Base-by-base conservation (phyloP, 345 rosid genomes). In the Aurinia saxatilis region DNA sequence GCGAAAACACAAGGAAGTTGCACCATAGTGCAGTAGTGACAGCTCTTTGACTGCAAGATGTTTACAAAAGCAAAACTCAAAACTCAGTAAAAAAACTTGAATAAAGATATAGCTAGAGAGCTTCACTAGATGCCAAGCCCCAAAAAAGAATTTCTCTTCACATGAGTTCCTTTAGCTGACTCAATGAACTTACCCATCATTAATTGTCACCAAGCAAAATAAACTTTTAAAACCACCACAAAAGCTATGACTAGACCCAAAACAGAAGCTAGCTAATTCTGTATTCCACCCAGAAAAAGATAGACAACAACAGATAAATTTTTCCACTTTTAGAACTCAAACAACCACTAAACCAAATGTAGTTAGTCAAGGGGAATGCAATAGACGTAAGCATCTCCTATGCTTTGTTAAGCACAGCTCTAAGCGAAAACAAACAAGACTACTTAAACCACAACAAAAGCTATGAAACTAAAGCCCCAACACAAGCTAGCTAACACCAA, bases 1-100 rank as follows among this genome's bases (percentile, higher is more conserved):
- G 96, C 36, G 99, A 84, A 68, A 93, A 93, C 55, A 93, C 97
- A 18, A 93, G 96, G 75, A 93, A 85, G 76, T 93, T 93, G 74
- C 97, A 85, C 88, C 99, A 93, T 27, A 93, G 73, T 57, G 99
- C 99, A 76, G 91, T 93, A 25, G 82, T 93, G 46, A 93, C 99
- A 25, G 99, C 99, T 73, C 99, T 73, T 65, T 93, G 99, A 77
- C 99, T 93, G 78, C 50, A 78, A 77, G 25, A 45, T 29, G 25
- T 49, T 57, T 11, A 71, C 9, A 0, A 50, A 17, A 71, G 50
- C 40, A 61, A 7, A 66, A 56, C 60, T 27, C 50, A 73, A 56
- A 29, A 45, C 10, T 12, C n/a, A 23, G 3, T 13, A 12, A 21
- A 27, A 3, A 7, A 14, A 68, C 66, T 16, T 57, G 30, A 51